A percentile compares a stretch with the other conserved stretches of the same genome.
phyloP scores from a whole-genome alignment of 371 early-diverging fungal genomes.

The Coemansia linderi region DNA sequence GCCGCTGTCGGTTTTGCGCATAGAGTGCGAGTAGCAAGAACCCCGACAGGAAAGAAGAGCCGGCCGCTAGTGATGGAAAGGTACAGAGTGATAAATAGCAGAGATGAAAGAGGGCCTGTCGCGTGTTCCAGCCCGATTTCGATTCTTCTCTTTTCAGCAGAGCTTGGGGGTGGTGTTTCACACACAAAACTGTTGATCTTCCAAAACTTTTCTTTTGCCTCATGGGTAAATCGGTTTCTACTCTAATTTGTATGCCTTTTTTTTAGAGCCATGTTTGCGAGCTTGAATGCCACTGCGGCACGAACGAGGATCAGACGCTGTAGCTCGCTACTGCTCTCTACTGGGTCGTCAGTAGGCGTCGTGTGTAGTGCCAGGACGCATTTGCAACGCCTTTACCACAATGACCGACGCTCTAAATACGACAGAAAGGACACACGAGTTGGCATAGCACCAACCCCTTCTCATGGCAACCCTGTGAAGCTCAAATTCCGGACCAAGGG shows the following conservation, averaged over 20 bases:
- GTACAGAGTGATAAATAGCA: background rate
- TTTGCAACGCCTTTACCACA: background rate
- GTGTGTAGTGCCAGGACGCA: background rate
- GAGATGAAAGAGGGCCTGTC: background rate
- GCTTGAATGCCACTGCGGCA: background rate
- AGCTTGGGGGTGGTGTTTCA: background rate
- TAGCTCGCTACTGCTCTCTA: background rate
- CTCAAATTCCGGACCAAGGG: background rate
- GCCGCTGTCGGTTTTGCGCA: conserved; percentile 18
- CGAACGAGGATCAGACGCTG: background rate
- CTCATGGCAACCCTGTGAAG: background rate
- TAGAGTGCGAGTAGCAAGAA: conserved; percentile 4
- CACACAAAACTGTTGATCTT: background rate
- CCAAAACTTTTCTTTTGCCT: background rate
- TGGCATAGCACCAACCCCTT: background rate
- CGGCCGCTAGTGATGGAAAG: background rate
- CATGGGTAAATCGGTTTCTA: background rate
- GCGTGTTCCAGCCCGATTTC: conserved; percentile 1
- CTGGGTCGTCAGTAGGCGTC: background rate
- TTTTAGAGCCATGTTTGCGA: background rate
- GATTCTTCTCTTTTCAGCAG: background rate
- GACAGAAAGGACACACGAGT: background rate
- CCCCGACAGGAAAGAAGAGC: background rate
- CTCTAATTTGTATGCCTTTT: background rate
- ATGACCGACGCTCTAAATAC: background rate